Base-by-base conservation (phyloP, 768 basidiomycete genomes). In the Dioszegia crocea region DNA sequence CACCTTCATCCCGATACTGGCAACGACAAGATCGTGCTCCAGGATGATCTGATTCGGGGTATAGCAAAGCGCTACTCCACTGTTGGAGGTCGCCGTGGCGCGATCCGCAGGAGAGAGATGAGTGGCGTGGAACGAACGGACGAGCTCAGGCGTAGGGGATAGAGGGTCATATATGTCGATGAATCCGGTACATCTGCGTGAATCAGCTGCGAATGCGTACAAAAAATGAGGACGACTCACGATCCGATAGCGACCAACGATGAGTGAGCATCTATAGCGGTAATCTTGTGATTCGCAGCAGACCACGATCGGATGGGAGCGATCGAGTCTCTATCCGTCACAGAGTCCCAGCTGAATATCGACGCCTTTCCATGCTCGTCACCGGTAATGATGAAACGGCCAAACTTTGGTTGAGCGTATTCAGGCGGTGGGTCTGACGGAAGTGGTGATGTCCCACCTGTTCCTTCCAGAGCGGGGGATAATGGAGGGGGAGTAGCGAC, bases 1-100 rank as follows among this genome's bases (percentile, higher is more conserved):
- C 11, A 76, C 65, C 31, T 64, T 63, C 21, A 58, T 44, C 10
- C 74, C 74, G 31, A 76, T 62, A 26, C 54, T 56, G 16, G 74
- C 74, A 4, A 73, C 70, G 26, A 73, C 57, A 53, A 76, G 61
- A 49, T 76, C 74, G 31, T 73, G 66, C 56, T 74, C 74, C 21
- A 76, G 59, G 26, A 74, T 61, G 40, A 76, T 63, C 24, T 69
- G 62, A 56, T 76, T 76, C 16, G 68, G 63, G 3, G 68, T 68
- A 43, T 70, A 64, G 36, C 55, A 61, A 40, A 52, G 27, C 17
- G 70, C 61, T 12, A 63, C 59, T 16, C 51, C 59, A 24, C 56
- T 56, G 14, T 55, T 60, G 6, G 49, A 51, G 1, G 48, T 44
- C 17, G 71, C 67, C 2, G 59, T 49, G 1, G 55, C 45, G 8